Base-by-base conservation (phyloP, 2,329 filamentous ascomycete species). In the Trichoderma sp. region DNA sequence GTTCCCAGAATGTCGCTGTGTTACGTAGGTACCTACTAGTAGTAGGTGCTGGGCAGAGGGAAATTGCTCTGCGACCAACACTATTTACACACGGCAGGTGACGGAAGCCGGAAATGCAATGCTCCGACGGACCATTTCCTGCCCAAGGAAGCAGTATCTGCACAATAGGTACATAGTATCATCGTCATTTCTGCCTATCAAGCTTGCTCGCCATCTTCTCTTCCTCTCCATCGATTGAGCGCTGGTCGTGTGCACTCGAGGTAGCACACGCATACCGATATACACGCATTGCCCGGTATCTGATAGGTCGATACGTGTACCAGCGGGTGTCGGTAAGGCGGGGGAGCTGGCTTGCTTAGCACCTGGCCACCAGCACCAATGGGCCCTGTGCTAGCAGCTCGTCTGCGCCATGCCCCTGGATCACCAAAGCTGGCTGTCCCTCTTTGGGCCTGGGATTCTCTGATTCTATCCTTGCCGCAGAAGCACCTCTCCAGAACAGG, bases 361-460 rank as follows among this genome's bases (percentile, higher is more conserved):
- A 34, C 32, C 32, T 34, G 7, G 34, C 8, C 24, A 2, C 26
- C 5, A 30, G 59, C 39, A 54, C 49, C 37, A 51, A 26, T 39
- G 39, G 51, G 60, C 11, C 51, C 28, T 52, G 60, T 34, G 30
- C 60, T 43, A 64, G 39, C 49, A 51, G 10, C 52, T 66, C 37
- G 14, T 66, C 54, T 67, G 52, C 52, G 37, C 61, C 64, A 59
- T 59, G 37, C 64, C 64, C 64, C 64, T 67, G 64, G 55, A 59
- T 59, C 64, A 32, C 46, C 39, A 24, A 52, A 49, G 39, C 55
- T 39, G 64, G 43, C 54, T 59, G 51, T 26, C 37, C 60, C 49
- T 28, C n/a, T 58, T 66, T 56, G 37, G 61, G 61, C 10, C 26
- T 66, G 52, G 37, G 37, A 65, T 46, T 65, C 39, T 52, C 56